Base-by-base conservation (phyloP, 306 rosid species). In the Quillaja saponaria region DNA sequence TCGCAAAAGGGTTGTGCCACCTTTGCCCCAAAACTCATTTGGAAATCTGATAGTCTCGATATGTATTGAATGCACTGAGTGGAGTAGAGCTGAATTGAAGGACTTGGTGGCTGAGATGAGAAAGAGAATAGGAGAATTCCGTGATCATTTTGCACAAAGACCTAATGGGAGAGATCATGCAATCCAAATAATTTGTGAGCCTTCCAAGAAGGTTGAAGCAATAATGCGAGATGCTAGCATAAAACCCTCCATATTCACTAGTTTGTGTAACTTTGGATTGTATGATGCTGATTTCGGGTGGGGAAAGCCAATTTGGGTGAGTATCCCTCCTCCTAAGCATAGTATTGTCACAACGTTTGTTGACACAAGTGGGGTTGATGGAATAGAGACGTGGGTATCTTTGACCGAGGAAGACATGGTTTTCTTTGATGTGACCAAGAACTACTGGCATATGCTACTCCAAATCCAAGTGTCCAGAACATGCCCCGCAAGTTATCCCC, bases 271-370 rank as follows among this genome's bases (percentile, higher is more conserved):
- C 5, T 31, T 71, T 14, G 67, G 67, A 0, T 15, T 77, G 0
- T 74, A 77, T 41, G 80, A 81, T 21, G 63, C 61, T 49, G 71
- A 81, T 34, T 70, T 77, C 16, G 86, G 82, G 12, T 69, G 78
- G 86, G 79, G 82, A 20, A 77, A 73, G 31, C 82, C 86, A 1
- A 38, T 45, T 0, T 81, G 80, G 82, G 80, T 74, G n/a, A n/a
- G n/a, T 39, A 47, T 50, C 5, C 42, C 78, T 13, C 47, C 68
- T 12, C 69, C 67, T 16, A 11, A 63, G 13, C 49, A 72, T 5
- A 37, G 10, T 46, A 81, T 76, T 48, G 14, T 34, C 5, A 57
- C 69, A 1, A 6, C 34, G 34, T 62, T 73, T 17, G 55, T 81
- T 68, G 75, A 14, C 28, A 0, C 78, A 3, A 34, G 34, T 13